phyloP scores from a whole-genome alignment of 2,329 filamentous ascomycete species.

The Curvularia lunata region DNA sequence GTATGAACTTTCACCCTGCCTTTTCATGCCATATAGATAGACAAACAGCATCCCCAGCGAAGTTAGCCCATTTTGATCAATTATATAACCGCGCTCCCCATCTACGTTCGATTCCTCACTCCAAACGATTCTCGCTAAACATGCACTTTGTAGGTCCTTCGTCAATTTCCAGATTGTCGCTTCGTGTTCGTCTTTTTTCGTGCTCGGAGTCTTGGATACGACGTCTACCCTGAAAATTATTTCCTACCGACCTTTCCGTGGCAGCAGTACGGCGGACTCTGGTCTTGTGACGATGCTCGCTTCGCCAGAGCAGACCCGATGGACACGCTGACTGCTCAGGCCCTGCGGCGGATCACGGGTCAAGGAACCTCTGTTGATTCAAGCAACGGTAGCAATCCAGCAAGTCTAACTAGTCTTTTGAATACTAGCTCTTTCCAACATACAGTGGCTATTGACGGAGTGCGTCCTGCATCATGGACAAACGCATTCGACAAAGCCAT shows the following conservation, averaged over 20 bases:
- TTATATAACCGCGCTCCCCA: neutral
- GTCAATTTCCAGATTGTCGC: constrained; percentile 46
- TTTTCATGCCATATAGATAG: constrained; percentile 18
- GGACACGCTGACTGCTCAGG: constrained; percentile 31
- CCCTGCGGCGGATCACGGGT: constrained; percentile 40
- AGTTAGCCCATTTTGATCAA: constrained; percentile 19
- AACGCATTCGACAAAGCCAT: constrained; percentile 24
- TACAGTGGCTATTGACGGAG: constrained; percentile 3
- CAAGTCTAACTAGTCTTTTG: constrained; percentile 24
- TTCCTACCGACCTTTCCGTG: constrained; percentile 49
- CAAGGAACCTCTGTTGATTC: constrained; percentile 29
- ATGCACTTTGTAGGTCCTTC: constrained; percentile 39
- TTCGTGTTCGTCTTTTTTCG: constrained; percentile 50
- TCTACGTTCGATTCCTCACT: neutral
- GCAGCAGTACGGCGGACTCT: constrained; percentile 48
- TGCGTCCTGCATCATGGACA: constrained; percentile 16
- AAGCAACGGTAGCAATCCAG: constrained; percentile 23
- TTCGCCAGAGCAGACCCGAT: constrained; percentile 42
- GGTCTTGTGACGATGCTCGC: constrained; percentile 47
- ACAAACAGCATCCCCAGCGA: constrained; percentile 25
- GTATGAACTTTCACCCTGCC: constrained; percentile 40
- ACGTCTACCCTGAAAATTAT: constrained; percentile 49
- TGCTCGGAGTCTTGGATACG: constrained; percentile 45
- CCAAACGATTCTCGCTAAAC: constrained; percentile 31
- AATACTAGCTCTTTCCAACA: constrained; percentile 22